phyloP scores from a whole-genome alignment of 768 basidiomycete species.

The Hydnomerulius pinastri region DNA sequence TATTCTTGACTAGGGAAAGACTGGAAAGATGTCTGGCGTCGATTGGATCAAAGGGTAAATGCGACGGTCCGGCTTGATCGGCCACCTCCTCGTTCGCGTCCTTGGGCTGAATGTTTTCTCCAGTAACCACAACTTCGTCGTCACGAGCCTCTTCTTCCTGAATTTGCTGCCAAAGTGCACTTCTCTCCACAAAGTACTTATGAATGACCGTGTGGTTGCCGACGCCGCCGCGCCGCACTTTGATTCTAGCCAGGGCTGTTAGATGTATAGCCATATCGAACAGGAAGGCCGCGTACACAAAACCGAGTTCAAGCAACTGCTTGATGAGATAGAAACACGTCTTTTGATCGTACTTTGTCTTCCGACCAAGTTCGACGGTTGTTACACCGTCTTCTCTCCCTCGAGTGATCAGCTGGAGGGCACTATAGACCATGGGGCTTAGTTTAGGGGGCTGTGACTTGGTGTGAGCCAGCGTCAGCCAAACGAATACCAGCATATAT shows the following conservation, averaged over 20 bases:
- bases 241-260: conserved; percentile 47
- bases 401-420: conserved; percentile 82
- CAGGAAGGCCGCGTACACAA: conserved; percentile 54
- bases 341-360: conserved; percentile 85
- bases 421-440: conserved; percentile 82
- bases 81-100: conserved; percentile 24
- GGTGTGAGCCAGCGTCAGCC: conserved; percentile 8
- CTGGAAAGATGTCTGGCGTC: conserved; percentile 79
- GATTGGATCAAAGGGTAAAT: conserved; percentile 67
- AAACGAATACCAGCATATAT: neutral
- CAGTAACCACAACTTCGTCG: conserved; percentile 20
- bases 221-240: conserved; percentile 75
- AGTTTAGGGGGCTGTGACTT: conserved; percentile 67
- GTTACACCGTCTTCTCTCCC: conserved; percentile 78
- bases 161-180: conserved; percentile 74
- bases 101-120: conserved; percentile 9
- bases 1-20: conserved; percentile 65
- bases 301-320: conserved; percentile 69
- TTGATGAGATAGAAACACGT: conserved; percentile 86
- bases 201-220: conserved; percentile 81
- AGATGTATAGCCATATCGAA: neutral
- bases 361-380: conserved; percentile 73
- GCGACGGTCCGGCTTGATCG: conserved; percentile 18
- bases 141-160: conserved; percentile 63
- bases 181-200: conserved; percentile 79